Percentiles rank a stretch among this genome's conserved stretches.
Conservation (phyloP, 805 yeast genomes). For the Kregervanrija delftensis region DNA sequence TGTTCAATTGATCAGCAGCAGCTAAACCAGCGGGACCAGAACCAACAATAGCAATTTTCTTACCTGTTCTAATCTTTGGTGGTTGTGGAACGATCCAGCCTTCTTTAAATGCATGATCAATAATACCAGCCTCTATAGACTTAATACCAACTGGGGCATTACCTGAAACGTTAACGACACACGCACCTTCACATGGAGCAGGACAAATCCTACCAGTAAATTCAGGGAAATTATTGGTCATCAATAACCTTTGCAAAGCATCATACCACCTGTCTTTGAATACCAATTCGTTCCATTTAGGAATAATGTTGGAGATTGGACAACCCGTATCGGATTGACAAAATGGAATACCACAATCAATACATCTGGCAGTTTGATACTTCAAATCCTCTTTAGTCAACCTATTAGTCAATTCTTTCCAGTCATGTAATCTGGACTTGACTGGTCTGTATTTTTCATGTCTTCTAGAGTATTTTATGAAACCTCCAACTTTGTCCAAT, state of each 20-base stretch:
- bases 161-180: slow-evolving; percentile 77
- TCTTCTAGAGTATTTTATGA: slow-evolving; percentile 88
- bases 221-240: slow-evolving; percentile 98
- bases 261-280: slow-evolving; percentile 93
- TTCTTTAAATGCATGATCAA: slow-evolving; percentile 91
- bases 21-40: slow-evolving; percentile 98
- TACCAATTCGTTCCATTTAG: slow-evolving; percentile 95
- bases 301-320: slow-evolving; percentile 94
- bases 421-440: slow-evolving; percentile 71
- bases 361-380: slow-evolving; percentile 94
- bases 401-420: slow-evolving; percentile 84
- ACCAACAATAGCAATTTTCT: slow-evolving; percentile 79
- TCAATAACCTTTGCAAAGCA: slow-evolving; percentile 82
- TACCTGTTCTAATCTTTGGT: slow-evolving; percentile 78
- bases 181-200: slow-evolving; percentile 98
- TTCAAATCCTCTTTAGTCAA: slow-evolving; percentile 80
- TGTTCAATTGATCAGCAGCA: slow-evolving; percentile 93
- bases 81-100: slow-evolving; percentile 92
- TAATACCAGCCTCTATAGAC: slow-evolving; percentile 91
- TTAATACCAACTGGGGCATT: slow-evolving; percentile 95
- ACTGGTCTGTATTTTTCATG: slow-evolving; percentile 81
- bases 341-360: slow-evolving; percentile 99
- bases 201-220: slow-evolving; percentile 98
- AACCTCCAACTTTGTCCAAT: slow-evolving; percentile 80
- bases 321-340: slow-evolving; percentile 98